phyloP scores from a whole-genome alignment of 2,329 filamentous ascomycete genomes.

The Aspergillus japonicus region DNA sequence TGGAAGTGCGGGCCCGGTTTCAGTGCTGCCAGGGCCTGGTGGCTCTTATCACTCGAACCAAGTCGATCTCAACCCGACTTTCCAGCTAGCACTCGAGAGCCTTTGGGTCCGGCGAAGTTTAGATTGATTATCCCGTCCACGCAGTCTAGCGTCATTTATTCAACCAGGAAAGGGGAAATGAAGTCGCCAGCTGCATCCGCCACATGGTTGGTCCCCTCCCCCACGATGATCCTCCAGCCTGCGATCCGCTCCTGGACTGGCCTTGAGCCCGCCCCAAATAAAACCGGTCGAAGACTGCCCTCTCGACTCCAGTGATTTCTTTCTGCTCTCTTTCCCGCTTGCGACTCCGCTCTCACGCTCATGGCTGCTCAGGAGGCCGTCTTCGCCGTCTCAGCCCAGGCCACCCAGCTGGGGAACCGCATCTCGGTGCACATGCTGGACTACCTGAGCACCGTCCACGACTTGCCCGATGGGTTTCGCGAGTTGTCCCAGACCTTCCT shows the following conservation, averaged over 20 bases:
- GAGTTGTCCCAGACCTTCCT: constrained; percentile 65
- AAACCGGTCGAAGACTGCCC: background rate
- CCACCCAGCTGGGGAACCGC: constrained; percentile 60
- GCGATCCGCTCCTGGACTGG: background rate
- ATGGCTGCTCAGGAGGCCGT: constrained; percentile 20
- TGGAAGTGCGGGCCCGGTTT: background rate
- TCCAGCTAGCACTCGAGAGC: background rate
- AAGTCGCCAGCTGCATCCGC: background rate
- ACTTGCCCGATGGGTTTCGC: constrained; percentile 57
- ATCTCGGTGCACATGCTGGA: constrained; percentile 66
- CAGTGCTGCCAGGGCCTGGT: background rate
- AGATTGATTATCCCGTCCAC: background rate
- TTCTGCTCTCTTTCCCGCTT: background rate
- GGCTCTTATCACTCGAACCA: background rate
- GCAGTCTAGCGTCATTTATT: too few relatives aligned
- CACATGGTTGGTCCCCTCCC: constrained; percentile 1
- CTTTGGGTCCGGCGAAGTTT: constrained; percentile 1
- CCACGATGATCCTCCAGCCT: background rate
- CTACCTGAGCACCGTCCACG: constrained; percentile 59
- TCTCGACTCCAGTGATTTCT: background rate
- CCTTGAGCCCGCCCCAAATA: background rate
- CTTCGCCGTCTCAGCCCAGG: constrained; percentile 52
- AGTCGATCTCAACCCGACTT: background rate
- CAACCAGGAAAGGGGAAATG: background rate
- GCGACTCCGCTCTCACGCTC: background rate